phyloP scores from a whole-genome alignment of 192 early-diverging fungal genomes.

The Mortierella alpina region DNA sequence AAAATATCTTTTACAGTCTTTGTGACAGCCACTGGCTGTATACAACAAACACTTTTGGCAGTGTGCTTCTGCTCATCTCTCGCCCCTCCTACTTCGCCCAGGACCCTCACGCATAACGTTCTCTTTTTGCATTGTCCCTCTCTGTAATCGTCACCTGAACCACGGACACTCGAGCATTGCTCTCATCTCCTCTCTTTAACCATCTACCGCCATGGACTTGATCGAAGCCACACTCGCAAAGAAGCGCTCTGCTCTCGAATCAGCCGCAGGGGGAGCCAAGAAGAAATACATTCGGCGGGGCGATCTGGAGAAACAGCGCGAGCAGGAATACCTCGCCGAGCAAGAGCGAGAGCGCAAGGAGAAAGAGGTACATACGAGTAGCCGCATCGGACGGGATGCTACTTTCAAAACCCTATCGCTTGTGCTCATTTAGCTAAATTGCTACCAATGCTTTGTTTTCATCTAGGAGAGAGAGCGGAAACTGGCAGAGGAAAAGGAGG shows the following conservation, averaged over 20 bases:
- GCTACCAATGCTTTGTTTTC: neutral
- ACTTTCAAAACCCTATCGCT: neutral
- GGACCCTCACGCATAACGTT: no score
- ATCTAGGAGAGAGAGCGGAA: conserved; percentile 17
- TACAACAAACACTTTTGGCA: no score
- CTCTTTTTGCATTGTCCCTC: no score
- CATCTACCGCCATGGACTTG: conserved; percentile 58
- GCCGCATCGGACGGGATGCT: neutral
- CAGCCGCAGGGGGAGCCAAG: conserved; percentile 37
- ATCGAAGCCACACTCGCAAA: conserved; percentile 78
- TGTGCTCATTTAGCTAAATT: neutral
- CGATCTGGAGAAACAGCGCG: conserved; percentile 77
- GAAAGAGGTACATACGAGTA: conserved; percentile 53
- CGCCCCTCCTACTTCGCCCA: no score
- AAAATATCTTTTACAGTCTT: no score
- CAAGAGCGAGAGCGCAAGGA: conserved; percentile 63
- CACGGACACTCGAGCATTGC: no score
- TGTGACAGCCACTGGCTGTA: no score
- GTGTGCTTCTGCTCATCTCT: no score
- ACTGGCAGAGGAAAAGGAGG: conserved; percentile 18
- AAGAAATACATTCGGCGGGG: conserved; percentile 89
- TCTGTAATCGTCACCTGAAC: no score
- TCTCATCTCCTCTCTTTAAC: no score
- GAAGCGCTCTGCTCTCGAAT: conserved; percentile 74
- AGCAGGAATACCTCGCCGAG: conserved; percentile 67